phyloP scores from a whole-genome alignment of 2,329 filamentous ascomycete species.

The Immersiporthe knoxdaviesiana region DNA sequence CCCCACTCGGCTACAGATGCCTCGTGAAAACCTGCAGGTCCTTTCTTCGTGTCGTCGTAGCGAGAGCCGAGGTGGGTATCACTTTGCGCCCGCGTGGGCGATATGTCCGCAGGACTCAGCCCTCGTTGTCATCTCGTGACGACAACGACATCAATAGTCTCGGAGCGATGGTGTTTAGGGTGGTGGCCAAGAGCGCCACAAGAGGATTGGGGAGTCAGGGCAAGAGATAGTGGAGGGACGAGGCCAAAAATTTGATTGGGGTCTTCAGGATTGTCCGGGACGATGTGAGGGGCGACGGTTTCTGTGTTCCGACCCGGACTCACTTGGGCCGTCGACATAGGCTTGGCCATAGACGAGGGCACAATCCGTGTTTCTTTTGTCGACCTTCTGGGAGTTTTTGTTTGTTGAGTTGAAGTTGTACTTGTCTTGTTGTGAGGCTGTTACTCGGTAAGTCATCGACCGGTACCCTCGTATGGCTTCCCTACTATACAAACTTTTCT shows the following conservation, averaged over 20 bases:
- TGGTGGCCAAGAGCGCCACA: constrained; percentile 13
- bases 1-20: constrained; percentile 1
- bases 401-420: no score
- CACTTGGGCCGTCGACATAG: neutral
- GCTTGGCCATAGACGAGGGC: constrained; percentile 6
- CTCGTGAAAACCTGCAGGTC: constrained; percentile 9
- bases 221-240: no score
- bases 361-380: no score
- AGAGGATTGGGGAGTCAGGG: no score
- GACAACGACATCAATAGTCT: constrained; percentile 10
- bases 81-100: neutral
- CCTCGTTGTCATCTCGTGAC: constrained; percentile 13
- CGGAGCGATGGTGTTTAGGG: constrained; percentile 1
- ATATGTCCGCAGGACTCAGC: constrained; percentile 14
- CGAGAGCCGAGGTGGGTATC: constrained; percentile 12
- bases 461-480: no score
- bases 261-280: constrained; percentile 2
- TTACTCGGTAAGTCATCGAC: no score
- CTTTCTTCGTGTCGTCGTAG: constrained; percentile 8
- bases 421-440: no score
- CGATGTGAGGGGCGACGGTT: no score
- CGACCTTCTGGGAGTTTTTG: no score
- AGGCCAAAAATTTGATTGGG: constrained; percentile 10
- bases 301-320: no score
- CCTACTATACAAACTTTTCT: no score